phyloP scores from a whole-genome alignment of 2,329 filamentous ascomycete genomes.

The Ophiocordyceps camponoti-leonardi region DNA sequence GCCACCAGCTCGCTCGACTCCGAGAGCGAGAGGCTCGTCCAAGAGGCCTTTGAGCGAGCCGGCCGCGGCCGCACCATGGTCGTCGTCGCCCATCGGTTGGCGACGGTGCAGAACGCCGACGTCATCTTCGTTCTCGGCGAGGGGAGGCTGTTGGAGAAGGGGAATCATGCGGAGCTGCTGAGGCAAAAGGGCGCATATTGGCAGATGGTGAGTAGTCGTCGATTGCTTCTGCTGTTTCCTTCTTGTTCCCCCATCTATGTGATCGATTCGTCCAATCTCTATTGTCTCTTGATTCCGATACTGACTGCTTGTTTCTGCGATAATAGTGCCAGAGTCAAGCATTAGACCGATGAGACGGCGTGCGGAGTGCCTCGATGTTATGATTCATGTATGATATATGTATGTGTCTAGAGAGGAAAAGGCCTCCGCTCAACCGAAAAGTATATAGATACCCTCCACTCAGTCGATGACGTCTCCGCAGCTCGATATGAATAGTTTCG shows the following conservation, averaged over 20 bases:
- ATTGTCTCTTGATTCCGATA: not conserved
- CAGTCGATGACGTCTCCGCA: not conserved
- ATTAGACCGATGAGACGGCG: slow-evolving; percentile 32
- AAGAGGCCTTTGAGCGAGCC: slow-evolving; percentile 50
- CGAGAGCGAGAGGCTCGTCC: slow-evolving; percentile 42
- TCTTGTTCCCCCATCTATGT: too few species aligned
- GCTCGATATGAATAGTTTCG: not conserved
- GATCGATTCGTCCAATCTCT: too few species aligned
- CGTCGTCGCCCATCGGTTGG: slow-evolving; percentile 61
- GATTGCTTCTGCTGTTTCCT: not conserved
- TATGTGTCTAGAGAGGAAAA: not conserved
- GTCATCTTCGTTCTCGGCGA: slow-evolving; percentile 65
- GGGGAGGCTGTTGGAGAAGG: slow-evolving; percentile 36
- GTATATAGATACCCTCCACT: too few species aligned
- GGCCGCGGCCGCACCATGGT: slow-evolving; percentile 47
- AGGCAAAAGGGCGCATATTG: slow-evolving; percentile 35
- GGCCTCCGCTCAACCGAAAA: not conserved
- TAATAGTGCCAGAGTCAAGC: slow-evolving; percentile 40
- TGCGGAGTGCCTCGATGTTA: too few species aligned
- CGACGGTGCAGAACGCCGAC: slow-evolving; percentile 63
- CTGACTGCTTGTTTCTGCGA: slow-evolving; percentile 6
- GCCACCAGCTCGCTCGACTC: slow-evolving; percentile 54
- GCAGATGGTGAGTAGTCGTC: slow-evolving; percentile 31
- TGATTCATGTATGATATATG: not conserved
- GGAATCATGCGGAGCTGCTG: slow-evolving; percentile 32